Base-by-base conservation (phyloP, 2,329 filamentous ascomycete genomes). In the Epichloe elymi region DNA sequence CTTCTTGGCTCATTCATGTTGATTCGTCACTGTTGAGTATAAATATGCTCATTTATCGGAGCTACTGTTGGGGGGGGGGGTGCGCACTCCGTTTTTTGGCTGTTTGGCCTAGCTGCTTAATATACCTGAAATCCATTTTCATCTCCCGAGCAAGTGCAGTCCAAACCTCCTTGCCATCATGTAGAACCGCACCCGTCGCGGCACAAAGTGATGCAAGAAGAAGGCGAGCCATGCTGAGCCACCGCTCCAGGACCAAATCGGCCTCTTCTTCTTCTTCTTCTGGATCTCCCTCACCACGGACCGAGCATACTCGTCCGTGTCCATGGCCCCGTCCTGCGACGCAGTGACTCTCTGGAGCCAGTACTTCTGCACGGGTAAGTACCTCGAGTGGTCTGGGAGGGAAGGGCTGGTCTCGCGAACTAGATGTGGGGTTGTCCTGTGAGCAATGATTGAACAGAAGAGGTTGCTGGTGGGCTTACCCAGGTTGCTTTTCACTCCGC, bases 181-280 rank as follows among this genome's bases (percentile, higher is more conserved):
- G 30, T 37, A 46, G 5, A 54, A 33, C 7, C 46, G 49, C 11
- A 45, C 4, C 7, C 47, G 30, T 1, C 46, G 35, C 1, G 56
- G 53, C 2, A 56, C 45, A 17, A 60, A 39, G 11, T 48, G 52
- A 26, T 56, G 56, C 0, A 58, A 46, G n/a, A 65, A 63, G 7
- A 63, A 53, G 5, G 62, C 50, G 23, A 51, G 3, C 4, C 45
- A 40, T 3, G 44, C 15, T 19, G 47, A 53, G n/a, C 45, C 50
- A 20, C 55, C 56, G 19, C 49, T 47, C 56, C 56, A 58, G 40
- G 57, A 55, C 53, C 54, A 50, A 20, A 51, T 20, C 5, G 55
- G 55, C n/a, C 44, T 51, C 12, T 52, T 54, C 35, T 50, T 51
- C 12, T 52, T 54, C 35, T 50, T 55, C 11, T 23, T 50, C n/a